phyloP scores from a whole-genome alignment of 257 asterid genomes.

The Penstemon eatonii region DNA sequence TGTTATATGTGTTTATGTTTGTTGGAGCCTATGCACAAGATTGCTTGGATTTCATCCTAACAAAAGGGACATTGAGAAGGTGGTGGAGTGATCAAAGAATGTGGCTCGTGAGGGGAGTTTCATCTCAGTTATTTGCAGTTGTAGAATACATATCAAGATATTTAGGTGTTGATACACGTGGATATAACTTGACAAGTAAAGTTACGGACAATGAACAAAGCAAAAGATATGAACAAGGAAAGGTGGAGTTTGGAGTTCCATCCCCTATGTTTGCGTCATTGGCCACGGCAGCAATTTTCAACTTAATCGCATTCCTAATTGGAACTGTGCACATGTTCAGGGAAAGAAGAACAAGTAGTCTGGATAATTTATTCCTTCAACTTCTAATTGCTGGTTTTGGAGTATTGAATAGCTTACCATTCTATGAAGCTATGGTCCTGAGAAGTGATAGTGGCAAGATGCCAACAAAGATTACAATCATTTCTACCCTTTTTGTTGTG shows the following conservation, averaged over 20 bases:
- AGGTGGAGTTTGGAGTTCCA: constrained; percentile 42
- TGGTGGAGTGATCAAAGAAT: constrained; percentile 63
- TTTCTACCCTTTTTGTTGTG: constrained; percentile 36
- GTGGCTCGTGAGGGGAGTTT: constrained; percentile 45
- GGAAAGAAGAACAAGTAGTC: constrained; percentile 10
- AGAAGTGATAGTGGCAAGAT: constrained; percentile 63
- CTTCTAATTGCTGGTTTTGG: constrained; percentile 54
- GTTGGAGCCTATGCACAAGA: constrained; percentile 68
- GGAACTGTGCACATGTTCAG: constrained; percentile 24
- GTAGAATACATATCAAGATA: constrained; percentile 34
- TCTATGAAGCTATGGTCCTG: constrained; percentile 58
- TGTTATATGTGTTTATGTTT: constrained; percentile 47
- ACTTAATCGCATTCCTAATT: constrained; percentile 27
- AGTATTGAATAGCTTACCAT: constrained; percentile 53
- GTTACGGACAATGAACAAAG: constrained; percentile 41
- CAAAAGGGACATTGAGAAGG: constrained; percentile 41
- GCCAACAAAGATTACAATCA: constrained; percentile 42
- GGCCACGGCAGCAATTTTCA: constrained; percentile 31
- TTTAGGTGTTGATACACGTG: constrained; percentile 42
- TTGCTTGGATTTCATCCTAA: constrained; percentile 43
- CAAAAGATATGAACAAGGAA: constrained; percentile 41
- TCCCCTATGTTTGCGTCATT: constrained; percentile 48
- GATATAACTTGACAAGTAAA: constrained; percentile 52
- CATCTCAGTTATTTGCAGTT: constrained; percentile 33
- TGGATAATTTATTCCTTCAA: constrained; percentile 39